Percentiles rank a stretch among this genome's conserved stretches.
These are phyloP conservation scores for Guillardia theta DNA, from an alignment of 78 protist species.

Conservation along the genomic window DNA sequence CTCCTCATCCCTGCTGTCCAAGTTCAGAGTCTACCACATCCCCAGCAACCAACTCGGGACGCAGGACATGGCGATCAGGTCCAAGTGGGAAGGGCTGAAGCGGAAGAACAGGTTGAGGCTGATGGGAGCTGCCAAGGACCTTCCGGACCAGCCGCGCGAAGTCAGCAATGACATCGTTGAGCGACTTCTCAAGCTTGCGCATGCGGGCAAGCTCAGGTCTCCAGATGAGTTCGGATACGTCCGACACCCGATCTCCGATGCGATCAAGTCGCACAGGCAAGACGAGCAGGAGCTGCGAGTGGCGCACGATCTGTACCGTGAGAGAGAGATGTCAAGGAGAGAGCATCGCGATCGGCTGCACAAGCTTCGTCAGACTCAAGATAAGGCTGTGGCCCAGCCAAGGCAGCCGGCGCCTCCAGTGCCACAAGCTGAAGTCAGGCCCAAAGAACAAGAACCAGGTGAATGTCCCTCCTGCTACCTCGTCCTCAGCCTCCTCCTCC, in stretches of 20 bases:
- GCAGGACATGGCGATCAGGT: not conserved
- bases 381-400: not conserved
- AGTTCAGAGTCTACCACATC: not conserved
- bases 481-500: not conserved
- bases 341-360: not conserved
- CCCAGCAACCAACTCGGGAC: not conserved
- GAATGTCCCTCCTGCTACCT: not conserved
- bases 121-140: not conserved
- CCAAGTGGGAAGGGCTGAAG: not conserved
- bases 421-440: not conserved
- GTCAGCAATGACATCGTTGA: constrained; percentile 15
- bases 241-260: not conserved
- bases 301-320: not conserved
- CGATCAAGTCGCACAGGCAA: not conserved
- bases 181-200: not conserved
- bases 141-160: not conserved
- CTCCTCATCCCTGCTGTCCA: no score
- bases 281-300: not conserved
- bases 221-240: not conserved
- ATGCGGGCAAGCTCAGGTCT: not conserved
- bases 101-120: not conserved
- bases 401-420: not conserved
- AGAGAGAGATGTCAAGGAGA: not conserved
- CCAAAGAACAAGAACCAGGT: not conserved
- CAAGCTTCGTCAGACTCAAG: not conserved